Evolutionary conservation across 192 early-diverging fungal genomes (phyloP).

Genomic region (Coemansia sp.): DNA sequence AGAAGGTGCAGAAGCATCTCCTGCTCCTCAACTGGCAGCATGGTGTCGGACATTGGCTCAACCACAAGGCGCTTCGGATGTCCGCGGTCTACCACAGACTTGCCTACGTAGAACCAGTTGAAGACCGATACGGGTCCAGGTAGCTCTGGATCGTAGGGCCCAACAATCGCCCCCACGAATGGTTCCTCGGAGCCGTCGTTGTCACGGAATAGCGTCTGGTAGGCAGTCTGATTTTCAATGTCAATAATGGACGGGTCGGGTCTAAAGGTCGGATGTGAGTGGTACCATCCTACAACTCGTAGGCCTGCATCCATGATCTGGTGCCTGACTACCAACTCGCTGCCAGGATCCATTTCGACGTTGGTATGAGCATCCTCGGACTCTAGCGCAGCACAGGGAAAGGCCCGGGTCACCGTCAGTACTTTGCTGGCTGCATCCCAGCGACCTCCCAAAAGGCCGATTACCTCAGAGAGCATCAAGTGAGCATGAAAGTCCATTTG

Average conservation of each 20-base stretch:
- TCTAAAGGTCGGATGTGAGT: constrained; percentile 87
- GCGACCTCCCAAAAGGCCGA: constrained; percentile 83
- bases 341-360: constrained; percentile 89
- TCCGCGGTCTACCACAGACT: constrained; percentile 58
- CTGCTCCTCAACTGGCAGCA: constrained; percentile 56
- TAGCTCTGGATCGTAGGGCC: constrained; percentile 81
- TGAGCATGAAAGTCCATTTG: constrained; percentile 96
- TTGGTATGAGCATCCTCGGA: constrained; percentile 73
- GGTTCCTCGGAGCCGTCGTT: constrained; percentile 60
- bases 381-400: constrained; percentile 76
- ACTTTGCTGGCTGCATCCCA: constrained; percentile 63
- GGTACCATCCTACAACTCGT: constrained; percentile 93
- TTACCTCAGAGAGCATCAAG: constrained; percentile 83
- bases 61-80: constrained; percentile 70
- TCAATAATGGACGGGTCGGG: constrained; percentile 90
- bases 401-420: constrained; percentile 67
- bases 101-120: constrained; percentile 86
- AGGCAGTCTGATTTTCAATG: constrained; percentile 84
- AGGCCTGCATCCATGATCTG: constrained; percentile 72
- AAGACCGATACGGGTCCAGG: constrained; percentile 76
- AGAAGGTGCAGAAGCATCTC: constrained; percentile 62
- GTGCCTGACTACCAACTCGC: constrained; percentile 73
- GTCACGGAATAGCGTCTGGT: constrained; percentile 79
- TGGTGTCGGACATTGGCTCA: constrained; percentile 57
- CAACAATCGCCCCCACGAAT: constrained; percentile 91